Evolutionary conservation across 2,329 filamentous ascomycete species (phyloP), one percentile per base, ranked within the genome.

Genomic region (Fusarium avenaceum): DNA sequence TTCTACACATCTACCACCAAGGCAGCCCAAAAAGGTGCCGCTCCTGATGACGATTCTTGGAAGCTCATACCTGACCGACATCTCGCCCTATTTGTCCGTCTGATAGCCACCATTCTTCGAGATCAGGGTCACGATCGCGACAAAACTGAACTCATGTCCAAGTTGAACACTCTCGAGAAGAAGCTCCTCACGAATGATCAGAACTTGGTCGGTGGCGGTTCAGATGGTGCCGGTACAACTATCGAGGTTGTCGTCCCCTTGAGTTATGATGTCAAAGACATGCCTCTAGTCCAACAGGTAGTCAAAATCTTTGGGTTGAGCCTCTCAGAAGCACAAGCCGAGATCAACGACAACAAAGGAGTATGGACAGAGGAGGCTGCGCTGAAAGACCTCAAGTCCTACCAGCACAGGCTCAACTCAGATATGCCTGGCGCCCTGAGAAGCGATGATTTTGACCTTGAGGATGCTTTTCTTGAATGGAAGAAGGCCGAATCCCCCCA

Each of bases 1-100:
- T 98, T 99, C 84, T 98, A 96, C 80, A 96, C 94, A 2, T 92
- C 93, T 67, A 94, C 96, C 8, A 97, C 93, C 45, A 96, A 97
- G 78, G 94, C 81, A 32, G 81, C 97, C 65, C 86, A 97, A 74
- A 89, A 92, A 78, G 92, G 72, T 72, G 93, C 77, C 87, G 91
- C 87, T 1, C 85, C 89, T 0, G 91, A 92, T 46, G 95, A 98
- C 78, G 93, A 97, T 77, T 87, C 88, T 53, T 97, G 93, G 92
- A 97, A 96, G 81, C 84, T 92, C 60, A 89, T 98, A 80, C 94
- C 97, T 19, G 96, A 99, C 79, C 89, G 95, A 55, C 96, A 99
- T 79, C 90, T 98, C 57, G 96, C 96, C 49, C 87, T 99, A 63
- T 99, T 99, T 77, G 91, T 99, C 68, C 90, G 96, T 48, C 85